Evolutionary conservation across 2,329 filamentous ascomycete genomes (phyloP).

Genomic region (Polytolypa hystricis): DNA sequence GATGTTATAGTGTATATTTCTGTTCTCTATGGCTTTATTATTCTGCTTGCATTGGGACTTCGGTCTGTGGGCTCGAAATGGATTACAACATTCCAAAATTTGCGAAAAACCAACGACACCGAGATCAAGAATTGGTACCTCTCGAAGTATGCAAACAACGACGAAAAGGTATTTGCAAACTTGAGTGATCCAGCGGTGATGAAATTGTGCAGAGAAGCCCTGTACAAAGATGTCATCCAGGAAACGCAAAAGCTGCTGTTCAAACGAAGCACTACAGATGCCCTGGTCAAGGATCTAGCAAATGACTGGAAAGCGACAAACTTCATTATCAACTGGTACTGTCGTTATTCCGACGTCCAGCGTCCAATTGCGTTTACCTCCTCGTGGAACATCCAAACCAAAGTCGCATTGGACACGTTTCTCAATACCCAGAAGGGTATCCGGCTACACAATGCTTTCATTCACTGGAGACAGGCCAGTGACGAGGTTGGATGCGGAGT

Average conservation of each 20-base stretch:
- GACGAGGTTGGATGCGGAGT: slow-evolving; percentile 45
- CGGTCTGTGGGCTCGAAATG: slow-evolving; percentile 46
- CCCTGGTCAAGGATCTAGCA: slow-evolving; percentile 40
- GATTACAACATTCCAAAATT: slow-evolving; percentile 43
- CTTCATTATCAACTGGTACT: slow-evolving; percentile 46
- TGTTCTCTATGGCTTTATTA: slow-evolving; percentile 44
- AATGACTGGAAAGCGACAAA: slow-evolving; percentile 42
- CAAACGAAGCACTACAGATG: slow-evolving; percentile 32
- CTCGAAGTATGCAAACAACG: slow-evolving; percentile 20
- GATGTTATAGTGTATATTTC: slow-evolving; percentile 48
- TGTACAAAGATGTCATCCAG: slow-evolving; percentile 35
- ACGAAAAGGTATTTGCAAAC: slow-evolving; percentile 31
- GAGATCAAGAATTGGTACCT: slow-evolving; percentile 33
- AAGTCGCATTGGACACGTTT: slow-evolving; percentile 43
- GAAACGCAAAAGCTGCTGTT: slow-evolving; percentile 36
- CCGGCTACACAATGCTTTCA: slow-evolving; percentile 45
- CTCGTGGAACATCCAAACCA: slow-evolving; percentile 47
- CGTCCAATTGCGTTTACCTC: slow-evolving; percentile 45
- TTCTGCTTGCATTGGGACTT: slow-evolving; percentile 41
- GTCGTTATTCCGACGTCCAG: slow-evolving; percentile 36
- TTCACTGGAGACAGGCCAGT: slow-evolving; percentile 47
- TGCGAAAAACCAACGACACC: slow-evolving; percentile 28
- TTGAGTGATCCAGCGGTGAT: slow-evolving; percentile 40
- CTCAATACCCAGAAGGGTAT: slow-evolving; percentile 45
- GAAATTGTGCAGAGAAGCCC: slow-evolving; percentile 35